These are phyloP conservation scores for Phytophthora nicotianae DNA, from an alignment of 352 stramenopile genomes.

Conservation along the genomic window DNA sequence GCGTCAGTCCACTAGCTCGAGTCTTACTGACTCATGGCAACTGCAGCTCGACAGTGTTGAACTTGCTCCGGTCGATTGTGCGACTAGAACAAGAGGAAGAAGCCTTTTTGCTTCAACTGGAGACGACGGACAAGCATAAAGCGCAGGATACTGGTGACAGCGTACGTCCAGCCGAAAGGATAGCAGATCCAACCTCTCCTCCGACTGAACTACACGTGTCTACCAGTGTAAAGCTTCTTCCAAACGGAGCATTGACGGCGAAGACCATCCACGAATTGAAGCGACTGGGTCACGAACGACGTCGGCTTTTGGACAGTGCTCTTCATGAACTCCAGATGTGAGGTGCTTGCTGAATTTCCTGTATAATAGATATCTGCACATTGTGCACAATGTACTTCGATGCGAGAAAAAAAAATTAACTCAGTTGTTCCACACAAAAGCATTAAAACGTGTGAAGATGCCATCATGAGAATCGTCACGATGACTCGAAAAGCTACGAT, in stretches of 20 bases:
- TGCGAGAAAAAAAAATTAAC: not conserved
- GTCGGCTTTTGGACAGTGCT: constrained; percentile 28
- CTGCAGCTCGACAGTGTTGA: constrained; percentile 22
- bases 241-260: constrained; percentile 4
- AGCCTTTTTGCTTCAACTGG: constrained; percentile 16
- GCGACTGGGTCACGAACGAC: constrained; percentile 24
- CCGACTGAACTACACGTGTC: constrained; percentile 1
- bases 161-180: constrained; percentile 19
- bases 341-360: not conserved
- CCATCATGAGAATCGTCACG: constrained; percentile 9
- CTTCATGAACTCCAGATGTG: constrained; percentile 32
- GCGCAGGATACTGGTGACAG: constrained; percentile 3
- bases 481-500: constrained; percentile 12
- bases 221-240: not conserved
- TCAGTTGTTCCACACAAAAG: not conserved
- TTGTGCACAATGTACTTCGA: constrained; percentile 16
- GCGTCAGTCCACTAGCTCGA: constrained; percentile 10
- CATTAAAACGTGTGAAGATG: constrained; percentile 6
- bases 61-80: constrained; percentile 29
- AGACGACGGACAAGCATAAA: constrained; percentile 12
- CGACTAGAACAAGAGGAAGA: constrained; percentile 33
- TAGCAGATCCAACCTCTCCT: constrained; percentile 4
- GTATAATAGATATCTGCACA: constrained; percentile 8
- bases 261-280: constrained; percentile 29
- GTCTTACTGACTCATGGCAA: constrained; percentile 11